Conservation (phyloP, 495 filamentous ascomycete genomes). For the Aspergillus ostianus region DNA sequence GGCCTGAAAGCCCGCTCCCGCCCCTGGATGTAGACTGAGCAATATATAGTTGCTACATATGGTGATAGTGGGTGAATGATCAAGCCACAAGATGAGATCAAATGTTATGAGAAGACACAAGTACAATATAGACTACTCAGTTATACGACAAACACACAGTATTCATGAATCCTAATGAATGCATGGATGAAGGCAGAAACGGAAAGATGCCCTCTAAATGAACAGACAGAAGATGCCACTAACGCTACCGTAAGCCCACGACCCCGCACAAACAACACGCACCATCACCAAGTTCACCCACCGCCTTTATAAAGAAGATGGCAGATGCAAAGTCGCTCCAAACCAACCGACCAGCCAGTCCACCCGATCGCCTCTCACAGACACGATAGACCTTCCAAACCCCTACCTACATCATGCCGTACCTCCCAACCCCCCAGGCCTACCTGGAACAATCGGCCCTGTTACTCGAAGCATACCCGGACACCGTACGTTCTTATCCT, state of each 20-base stretch:
- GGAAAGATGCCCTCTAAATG: not conserved
- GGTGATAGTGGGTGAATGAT: too few species aligned
- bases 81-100: too few species aligned
- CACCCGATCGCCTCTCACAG: not conserved
- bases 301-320: not conserved
- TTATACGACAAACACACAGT: too few species aligned
- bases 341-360: not conserved
- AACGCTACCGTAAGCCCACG: not conserved
- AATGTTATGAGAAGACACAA: too few species aligned
- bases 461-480: conserved; percentile 62
- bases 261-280: not conserved
- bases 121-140: too few species aligned
- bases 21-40: too few species aligned
- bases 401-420: conserved; percentile 47
- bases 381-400: not conserved
- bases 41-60: too few species aligned
- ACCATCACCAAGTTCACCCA: not conserved
- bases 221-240: not conserved
- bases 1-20: too few species aligned
- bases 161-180: too few species aligned
- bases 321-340: not conserved
- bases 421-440: conserved; percentile 57
- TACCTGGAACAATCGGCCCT: conserved; percentile 64
- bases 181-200: not conserved
- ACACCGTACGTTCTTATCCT: conserved; percentile 47